A percentile compares a stretch with the other conserved stretches of the same genome.
Evolutionary conservation across 108 stramenopile species (phyloP).

Genomic region (Skeletonema costatum): DNA sequence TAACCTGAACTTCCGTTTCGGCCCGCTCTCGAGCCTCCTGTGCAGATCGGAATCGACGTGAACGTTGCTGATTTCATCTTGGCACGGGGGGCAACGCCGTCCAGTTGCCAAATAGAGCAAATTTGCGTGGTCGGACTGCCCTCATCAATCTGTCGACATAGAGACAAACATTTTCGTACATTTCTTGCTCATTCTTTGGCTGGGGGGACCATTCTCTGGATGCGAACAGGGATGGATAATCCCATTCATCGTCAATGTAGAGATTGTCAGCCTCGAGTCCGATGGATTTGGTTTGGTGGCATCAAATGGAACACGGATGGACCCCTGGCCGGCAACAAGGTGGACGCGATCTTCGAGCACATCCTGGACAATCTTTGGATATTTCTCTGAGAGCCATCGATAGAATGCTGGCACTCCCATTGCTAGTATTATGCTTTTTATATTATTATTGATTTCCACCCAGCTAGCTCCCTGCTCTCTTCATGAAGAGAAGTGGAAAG

Average conservation of each 20-base stretch:
- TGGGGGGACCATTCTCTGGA: slow-evolving; percentile 91
- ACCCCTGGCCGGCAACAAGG: slow-evolving; percentile 58
- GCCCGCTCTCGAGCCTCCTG: slow-evolving; percentile 92
- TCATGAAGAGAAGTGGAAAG: no score
- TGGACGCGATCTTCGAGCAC: slow-evolving; percentile 93
- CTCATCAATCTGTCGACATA: slow-evolving; percentile 90
- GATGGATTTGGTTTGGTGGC: slow-evolving; percentile 88
- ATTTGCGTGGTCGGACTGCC: slow-evolving; percentile 83
- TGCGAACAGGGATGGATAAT: slow-evolving; percentile 99
- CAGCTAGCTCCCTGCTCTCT: no score
- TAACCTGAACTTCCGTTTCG: slow-evolving; percentile 84
- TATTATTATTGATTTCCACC: no score
- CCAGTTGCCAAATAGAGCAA: slow-evolving; percentile 95
- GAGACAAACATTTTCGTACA: slow-evolving; percentile 95
- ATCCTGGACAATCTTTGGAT: slow-evolving; percentile 94
- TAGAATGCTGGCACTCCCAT: slow-evolving; percentile 99
- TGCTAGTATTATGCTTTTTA: not conserved
- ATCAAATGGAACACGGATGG: slow-evolving; percentile 83
- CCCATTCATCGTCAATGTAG: slow-evolving; percentile 99
- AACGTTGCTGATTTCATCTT: slow-evolving; percentile 98
- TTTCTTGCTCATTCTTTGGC: slow-evolving; percentile 94
- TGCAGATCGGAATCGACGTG: slow-evolving; percentile 93
- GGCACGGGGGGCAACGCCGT: slow-evolving; percentile 98
- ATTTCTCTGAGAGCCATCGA: slow-evolving; percentile 99
- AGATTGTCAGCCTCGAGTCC: slow-evolving; percentile 93